phyloP scores from a whole-genome alignment of 805 yeast genomes.

The Komagataella kurtzmanii region DNA sequence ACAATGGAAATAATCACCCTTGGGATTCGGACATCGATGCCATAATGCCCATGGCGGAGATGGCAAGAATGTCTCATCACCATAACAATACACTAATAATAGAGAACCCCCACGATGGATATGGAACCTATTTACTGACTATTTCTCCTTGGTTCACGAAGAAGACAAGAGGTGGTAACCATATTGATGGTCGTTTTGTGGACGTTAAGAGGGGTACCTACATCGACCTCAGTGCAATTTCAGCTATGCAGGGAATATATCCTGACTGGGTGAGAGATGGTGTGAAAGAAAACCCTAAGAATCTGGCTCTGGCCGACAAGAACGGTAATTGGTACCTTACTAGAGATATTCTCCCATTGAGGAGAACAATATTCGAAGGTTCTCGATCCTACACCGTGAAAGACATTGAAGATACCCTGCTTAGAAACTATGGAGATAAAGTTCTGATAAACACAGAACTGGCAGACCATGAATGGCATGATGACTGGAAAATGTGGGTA shows the following conservation, averaged over 20 bases:
- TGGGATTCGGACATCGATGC: constrained; percentile 41
- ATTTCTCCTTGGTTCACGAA: constrained; percentile 6
- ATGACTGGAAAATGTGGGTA: constrained; percentile 33
- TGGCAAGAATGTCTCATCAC: constrained; percentile 20
- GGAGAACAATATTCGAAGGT: constrained; percentile 30
- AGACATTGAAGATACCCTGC: constrained; percentile 20
- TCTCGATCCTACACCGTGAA: constrained; percentile 31
- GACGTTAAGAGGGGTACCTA: constrained; percentile 28
- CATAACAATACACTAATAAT: constrained; percentile 29
- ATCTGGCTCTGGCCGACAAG: constrained; percentile 8
- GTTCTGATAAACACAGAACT: constrained; percentile 7
- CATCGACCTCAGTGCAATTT: constrained; percentile 25
- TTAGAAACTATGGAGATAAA: constrained; percentile 19
- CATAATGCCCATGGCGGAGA: constrained; percentile 19
- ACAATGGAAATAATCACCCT: constrained; percentile 35
- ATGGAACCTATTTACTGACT: constrained; percentile 15
- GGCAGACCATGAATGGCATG: constrained; percentile 22
- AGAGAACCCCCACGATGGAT: constrained; percentile 18
- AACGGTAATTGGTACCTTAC: constrained; percentile 13
- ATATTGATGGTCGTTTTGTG: constrained; percentile 20
- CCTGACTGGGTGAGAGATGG: background rate
- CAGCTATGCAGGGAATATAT: background rate
- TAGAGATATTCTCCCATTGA: constrained; percentile 27
- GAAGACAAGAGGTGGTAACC: constrained; percentile 9
- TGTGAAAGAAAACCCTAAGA: background rate